phyloP scores from a whole-genome alignment of 75 land plant species.

The Sequoiadendron giganteum region DNA sequence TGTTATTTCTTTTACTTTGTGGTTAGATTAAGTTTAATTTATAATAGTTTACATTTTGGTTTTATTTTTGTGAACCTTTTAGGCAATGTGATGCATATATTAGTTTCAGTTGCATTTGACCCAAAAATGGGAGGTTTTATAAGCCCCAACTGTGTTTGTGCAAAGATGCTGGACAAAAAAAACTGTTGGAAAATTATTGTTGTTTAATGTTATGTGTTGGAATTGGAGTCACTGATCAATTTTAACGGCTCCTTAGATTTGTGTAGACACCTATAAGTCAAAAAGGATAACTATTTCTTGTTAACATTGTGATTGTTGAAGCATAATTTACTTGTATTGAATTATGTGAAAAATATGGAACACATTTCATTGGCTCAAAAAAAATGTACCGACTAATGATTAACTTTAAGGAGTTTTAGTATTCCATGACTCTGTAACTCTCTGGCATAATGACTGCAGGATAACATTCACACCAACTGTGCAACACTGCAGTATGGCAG shows the following conservation, averaged over 20 bases:
- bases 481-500: conserved; percentile 95
- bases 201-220: not conserved
- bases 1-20: too few relatives aligned
- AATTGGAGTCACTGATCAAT: not conserved
- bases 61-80: too few relatives aligned
- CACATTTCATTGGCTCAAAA: not conserved
- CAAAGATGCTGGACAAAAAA: not conserved
- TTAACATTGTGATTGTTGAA: not conserved
- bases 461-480: conserved; percentile 93
- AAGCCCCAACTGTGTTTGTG: too few relatives aligned
- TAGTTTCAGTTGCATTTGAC: too few relatives aligned
- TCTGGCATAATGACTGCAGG: conserved; percentile 34
- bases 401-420: not conserved
- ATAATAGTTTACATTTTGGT: too few relatives aligned
- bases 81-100: too few relatives aligned
- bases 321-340: not conserved
- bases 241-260: not conserved
- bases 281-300: not conserved
- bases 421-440: not conserved
- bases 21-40: too few relatives aligned
- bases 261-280: not conserved
- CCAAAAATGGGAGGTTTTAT: too few relatives aligned
- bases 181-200: not conserved
- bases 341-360: not conserved
- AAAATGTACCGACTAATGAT: too few relatives aligned